Evolutionary conservation across 805 yeast genomes (phyloP), one percentile per base, ranked within the genome.

Genomic region (Candida adriatica): DNA sequence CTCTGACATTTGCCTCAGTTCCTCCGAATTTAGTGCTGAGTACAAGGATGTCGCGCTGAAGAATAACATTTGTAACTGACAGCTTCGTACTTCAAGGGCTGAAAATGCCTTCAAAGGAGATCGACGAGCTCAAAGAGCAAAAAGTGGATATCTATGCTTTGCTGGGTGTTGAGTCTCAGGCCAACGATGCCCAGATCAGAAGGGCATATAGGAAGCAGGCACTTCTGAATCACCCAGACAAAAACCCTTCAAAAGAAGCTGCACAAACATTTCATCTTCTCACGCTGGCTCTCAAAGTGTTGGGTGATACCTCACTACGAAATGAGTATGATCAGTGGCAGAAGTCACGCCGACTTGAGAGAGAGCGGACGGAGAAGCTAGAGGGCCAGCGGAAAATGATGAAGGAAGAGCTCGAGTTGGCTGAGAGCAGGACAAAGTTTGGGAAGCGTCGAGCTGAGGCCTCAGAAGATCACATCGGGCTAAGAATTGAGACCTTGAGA

Each of bases 181-280:
- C 90, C 14, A 53, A 69, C 14, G 87, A 77, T 29, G 53, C 66
- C 18, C 79, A 74, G 50, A 71, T 82, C 53, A 79, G 79, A 57
- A 80, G 79, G 52, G 88, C 90, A 13, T 82, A 82, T 60, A 73
- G 92, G 64, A 70, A 77, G 49, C 72, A 81, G 28, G 94, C 94
- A 13, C 64, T 82, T 46, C 75, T 77, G 43, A 78, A 69, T 59
- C 94, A 82, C 56, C 94, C 94, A 35, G 94, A 82, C 61, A 82
- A 82, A 64, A 77, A 77, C 51, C 74, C 84, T 34, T 66, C 79
- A 8, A 80, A 77, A 25, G 95, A 86, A 53, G 96, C 95, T 8
- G 92, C 90, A 22, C 94, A 84, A 51, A 84, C 79, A 61, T 88
- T 88, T 61, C 90, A 88, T 61, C 90, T 80, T 51, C 70, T 86